These are phyloP conservation scores for Litchi chinensis DNA, from an alignment of 345 rosid genomes.

Conservation along the genomic window DNA sequence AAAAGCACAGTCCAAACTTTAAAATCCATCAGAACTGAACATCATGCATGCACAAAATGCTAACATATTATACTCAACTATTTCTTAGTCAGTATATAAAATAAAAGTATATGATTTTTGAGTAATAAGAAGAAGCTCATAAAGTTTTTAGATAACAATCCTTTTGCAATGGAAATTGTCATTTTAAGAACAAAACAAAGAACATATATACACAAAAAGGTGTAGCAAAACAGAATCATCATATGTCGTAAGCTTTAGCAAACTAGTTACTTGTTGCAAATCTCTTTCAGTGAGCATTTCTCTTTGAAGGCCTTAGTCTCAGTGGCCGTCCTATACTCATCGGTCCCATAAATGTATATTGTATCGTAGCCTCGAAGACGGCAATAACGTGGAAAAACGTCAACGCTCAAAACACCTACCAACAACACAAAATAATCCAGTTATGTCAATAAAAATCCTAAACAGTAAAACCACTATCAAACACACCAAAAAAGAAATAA, in stretches of 20 bases:
- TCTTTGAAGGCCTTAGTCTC: conserved; percentile 98
- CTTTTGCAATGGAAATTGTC: too few relatives aligned
- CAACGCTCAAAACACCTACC: conserved; percentile 86
- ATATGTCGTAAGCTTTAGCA: neutral
- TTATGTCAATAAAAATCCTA: neutral
- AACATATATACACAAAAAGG: too few relatives aligned
- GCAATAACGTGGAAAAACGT: conserved; percentile 86
- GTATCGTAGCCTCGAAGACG: conserved; percentile 85
- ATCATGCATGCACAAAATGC: neutral
- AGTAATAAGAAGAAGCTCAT: neutral
- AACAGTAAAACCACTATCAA: neutral
- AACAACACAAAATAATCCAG: neutral
- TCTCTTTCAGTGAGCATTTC: conserved; percentile 74
- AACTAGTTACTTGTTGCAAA: conserved; percentile 75
- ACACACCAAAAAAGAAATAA: neutral
- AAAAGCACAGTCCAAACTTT: neutral
- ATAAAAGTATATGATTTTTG: neutral
- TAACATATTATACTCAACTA: neutral
- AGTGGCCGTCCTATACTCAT: conserved; percentile 96
- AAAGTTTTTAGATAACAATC: neutral
- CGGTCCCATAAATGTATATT: conserved; percentile 85
- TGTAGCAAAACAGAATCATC: too few relatives aligned
- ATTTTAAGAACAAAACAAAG: too few relatives aligned
- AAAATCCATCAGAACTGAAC: neutral
- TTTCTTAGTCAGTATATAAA: neutral